phyloP scores from a whole-genome alignment of 257 asterid species.

The Plectranthus barbatus region DNA sequence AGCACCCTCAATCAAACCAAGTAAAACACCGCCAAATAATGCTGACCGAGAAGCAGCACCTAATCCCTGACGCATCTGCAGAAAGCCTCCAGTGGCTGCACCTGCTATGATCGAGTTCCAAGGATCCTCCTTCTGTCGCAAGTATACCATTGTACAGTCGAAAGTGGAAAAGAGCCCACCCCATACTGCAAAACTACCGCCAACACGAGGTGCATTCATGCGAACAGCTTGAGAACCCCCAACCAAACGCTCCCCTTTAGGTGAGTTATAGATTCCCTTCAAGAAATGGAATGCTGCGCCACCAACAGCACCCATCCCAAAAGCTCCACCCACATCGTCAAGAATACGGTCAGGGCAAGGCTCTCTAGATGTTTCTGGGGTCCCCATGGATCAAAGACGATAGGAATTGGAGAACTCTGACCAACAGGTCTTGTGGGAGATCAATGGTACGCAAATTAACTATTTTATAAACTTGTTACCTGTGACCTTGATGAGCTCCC shows the following conservation, averaged over 20 bases:
- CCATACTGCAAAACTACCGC: constrained; percentile 98
- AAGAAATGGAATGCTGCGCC: constrained; percentile 81
- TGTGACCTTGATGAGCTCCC: not conserved
- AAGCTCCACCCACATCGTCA: constrained; percentile 82
- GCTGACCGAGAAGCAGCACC: constrained; percentile 76
- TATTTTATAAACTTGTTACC: not conserved
- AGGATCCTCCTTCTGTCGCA: constrained; percentile 86
- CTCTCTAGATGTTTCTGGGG: constrained; percentile 87
- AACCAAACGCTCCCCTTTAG: constrained; percentile 69
- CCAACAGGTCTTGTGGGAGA: not conserved
- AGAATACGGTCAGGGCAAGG: constrained; percentile 97
- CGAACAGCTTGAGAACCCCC: constrained; percentile 87
- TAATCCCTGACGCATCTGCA: constrained; percentile 76
- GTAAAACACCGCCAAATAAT: constrained; percentile 62
- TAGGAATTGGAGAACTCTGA: not conserved
- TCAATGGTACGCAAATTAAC: not conserved
- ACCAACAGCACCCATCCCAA: constrained; percentile 87
- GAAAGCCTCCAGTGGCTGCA: constrained; percentile 93
- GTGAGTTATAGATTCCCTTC: constrained; percentile 71
- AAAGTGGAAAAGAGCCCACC: constrained; percentile 89
- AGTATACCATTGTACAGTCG: constrained; percentile 79
- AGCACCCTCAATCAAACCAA: constrained; percentile 88
- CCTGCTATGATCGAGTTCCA: constrained; percentile 92
- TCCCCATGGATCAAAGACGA: constrained; percentile 39
- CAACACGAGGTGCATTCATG: constrained; percentile 93